A percentile compares a stretch with the other conserved stretches of the same genome.
Evolutionary conservation across 2,329 filamentous ascomycete species (phyloP).

Genomic region (Sporothrix curviconia): DNA sequence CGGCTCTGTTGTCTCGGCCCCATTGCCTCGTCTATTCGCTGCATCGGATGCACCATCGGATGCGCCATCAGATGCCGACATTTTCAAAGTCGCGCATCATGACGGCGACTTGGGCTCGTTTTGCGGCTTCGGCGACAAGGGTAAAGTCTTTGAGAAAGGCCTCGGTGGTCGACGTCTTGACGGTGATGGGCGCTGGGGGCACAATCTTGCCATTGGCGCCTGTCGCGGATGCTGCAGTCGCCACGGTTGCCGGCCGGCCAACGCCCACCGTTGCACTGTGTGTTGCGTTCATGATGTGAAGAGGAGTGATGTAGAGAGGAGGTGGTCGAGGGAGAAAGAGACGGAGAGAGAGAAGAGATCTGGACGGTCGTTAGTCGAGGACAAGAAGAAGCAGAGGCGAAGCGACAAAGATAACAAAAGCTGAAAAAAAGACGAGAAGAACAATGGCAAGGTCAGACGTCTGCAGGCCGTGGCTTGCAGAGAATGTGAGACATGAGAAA

Average conservation of each 20-base stretch:
- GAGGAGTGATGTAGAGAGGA: no score
- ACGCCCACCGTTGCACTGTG: not conserved
- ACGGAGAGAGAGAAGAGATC: no score
- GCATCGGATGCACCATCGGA: no score
- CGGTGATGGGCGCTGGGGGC: conserved; percentile 25
- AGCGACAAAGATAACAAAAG: not conserved
- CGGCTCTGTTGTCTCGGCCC: no score
- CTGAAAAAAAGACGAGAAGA: not conserved
- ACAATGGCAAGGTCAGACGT: not conserved
- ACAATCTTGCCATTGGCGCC: conserved; percentile 18
- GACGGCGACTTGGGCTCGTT: conserved; percentile 83
- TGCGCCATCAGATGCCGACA: conserved; percentile 50
- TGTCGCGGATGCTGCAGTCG: no score
- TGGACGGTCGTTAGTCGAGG: no score
- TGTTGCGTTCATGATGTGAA: conserved; percentile 11
- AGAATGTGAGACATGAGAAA: no score
- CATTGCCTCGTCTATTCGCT: no score
- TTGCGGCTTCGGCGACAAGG: conserved; percentile 85
- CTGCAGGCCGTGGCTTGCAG: no score
- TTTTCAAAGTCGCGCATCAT: conserved; percentile 81
- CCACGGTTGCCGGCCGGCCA: not conserved
- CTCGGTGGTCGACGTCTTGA: conserved; percentile 40
- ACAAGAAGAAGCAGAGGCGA: not conserved
- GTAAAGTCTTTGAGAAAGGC: conserved; percentile 72
- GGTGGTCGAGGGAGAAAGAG: no score